Base-by-base conservation (phyloP, 208 protist genomes). In the Acanthamoeba castellanii region DNA sequence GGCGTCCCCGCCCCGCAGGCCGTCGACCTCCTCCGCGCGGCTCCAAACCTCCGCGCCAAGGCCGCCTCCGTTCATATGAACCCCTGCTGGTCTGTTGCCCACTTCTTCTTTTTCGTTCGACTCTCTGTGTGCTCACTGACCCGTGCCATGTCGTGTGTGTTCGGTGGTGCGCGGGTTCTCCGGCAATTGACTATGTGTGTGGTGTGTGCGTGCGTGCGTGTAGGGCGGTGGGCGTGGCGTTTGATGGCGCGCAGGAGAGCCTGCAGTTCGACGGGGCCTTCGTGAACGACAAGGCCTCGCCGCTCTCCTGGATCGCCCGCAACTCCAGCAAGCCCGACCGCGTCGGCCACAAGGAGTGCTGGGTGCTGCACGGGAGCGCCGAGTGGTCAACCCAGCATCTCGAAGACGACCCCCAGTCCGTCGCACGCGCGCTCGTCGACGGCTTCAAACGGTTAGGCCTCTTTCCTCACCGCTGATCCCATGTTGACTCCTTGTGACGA, bases 311-410 rank as follows among this genome's bases (percentile, higher is more conserved):
- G 81, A 88, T 88, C 32, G 52, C 47, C 45, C 42, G 81, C 27
- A 88, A 88, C 81, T 64, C 47, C 20, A 88, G 81, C 81, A 88
- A 88, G 27, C 81, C 81, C 18, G 59, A n/a, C 37, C 9, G 70
- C 81, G 25, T 27, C 42, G 52, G 42, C 25, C 13, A 37, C 14
- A 88, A 32, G n/a, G 81, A 88, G n/a, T 64, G 47, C 27, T 88
- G 81, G 81, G 42, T 88, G 47, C 81, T 88, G 42, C 81, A 88
- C 52, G 81, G 47, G 5, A 64, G 47, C 32, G 47, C 81, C 13
- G 47, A 50, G 81, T 88, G 81, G 81, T 88, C 81, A 1, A 61
- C 27, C 16, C n/a, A 34, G n/a, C 81, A 88, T 34, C 13, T 88
- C 20, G 81, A 88, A 25, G 81, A 88, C n/a, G 42, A 52, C 32